These are phyloP conservation scores for Cucurbitaria berberidis DNA, from an alignment of 2,329 filamentous ascomycete species.

Conservation along the genomic window DNA sequence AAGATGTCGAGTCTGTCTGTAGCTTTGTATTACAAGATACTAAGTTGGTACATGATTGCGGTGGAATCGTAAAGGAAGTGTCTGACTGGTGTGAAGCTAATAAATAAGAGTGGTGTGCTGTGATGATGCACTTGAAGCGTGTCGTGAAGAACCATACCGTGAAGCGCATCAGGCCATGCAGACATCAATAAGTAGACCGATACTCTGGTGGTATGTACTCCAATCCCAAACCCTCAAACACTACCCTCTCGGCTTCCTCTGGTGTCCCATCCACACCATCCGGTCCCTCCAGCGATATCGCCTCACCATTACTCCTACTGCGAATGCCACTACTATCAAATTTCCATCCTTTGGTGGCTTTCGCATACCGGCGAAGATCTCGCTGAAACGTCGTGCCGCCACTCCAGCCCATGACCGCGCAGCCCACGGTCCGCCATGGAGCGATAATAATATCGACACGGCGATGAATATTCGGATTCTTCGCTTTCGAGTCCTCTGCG, in stretches of 20 bases:
- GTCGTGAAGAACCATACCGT: background rate
- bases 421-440: slow-evolving; percentile 88
- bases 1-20: no score
- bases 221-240: slow-evolving; percentile 79
- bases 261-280: slow-evolving; percentile 58
- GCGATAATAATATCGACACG: slow-evolving; percentile 91
- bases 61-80: background rate
- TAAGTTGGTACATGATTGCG: background rate
- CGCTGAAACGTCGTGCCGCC: slow-evolving; percentile 89
- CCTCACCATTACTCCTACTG: slow-evolving; percentile 69
- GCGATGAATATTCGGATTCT: slow-evolving; percentile 77
- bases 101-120: background rate
- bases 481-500: slow-evolving; percentile 47
- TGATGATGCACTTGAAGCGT: background rate
- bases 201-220: slow-evolving; percentile 52
- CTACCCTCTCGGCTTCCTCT: slow-evolving; percentile 75
- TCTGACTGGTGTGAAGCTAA: background rate
- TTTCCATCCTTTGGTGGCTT: slow-evolving; percentile 73
- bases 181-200: slow-evolving; percentile 52
- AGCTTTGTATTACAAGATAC: no score
- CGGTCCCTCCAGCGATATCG: slow-evolving; percentile 69
- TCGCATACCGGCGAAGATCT: slow-evolving; percentile 81
- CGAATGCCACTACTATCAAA: slow-evolving; percentile 91
- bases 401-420: slow-evolving; percentile 86
- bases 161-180: background rate